Percentiles rank a stretch among this genome's conserved stretches.
These are phyloP conservation scores for Testicularia cyperi DNA, from an alignment of 1,284 basidiomycete genomes.

Conservation along the genomic window DNA sequence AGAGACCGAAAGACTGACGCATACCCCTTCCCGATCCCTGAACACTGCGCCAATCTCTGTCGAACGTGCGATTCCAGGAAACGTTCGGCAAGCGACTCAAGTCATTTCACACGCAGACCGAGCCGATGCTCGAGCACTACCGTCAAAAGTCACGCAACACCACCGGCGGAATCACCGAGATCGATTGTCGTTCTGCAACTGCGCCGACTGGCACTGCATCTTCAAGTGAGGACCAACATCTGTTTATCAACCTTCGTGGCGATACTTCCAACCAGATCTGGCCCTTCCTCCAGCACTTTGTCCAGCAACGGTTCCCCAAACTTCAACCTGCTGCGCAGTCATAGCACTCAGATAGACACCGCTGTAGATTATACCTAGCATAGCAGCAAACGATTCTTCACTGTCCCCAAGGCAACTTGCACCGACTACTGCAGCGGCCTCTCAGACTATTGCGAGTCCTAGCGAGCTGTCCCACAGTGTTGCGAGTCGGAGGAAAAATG, in stretches of 20 bases:
- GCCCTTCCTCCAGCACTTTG: conserved; percentile 72
- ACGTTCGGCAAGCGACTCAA: conserved; percentile 77
- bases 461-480: too few species aligned
- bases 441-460: too few species aligned
- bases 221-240: neutral
- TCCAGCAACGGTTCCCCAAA: conserved; percentile 57
- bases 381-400: neutral
- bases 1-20: too few species aligned
- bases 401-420: too few species aligned
- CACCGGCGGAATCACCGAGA: conserved; percentile 8
- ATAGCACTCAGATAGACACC: too few species aligned
- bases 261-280: conserved; percentile 89
- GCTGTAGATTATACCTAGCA: too few species aligned
- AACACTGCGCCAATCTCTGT: too few species aligned
- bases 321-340: conserved; percentile 1
- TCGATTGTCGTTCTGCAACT: conserved; percentile 13
- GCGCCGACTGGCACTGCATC: conserved; percentile 1
- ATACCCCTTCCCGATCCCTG: too few species aligned
- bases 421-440: too few species aligned
- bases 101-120: conserved; percentile 83
- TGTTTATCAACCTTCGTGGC: conserved; percentile 75
- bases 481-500: too few species aligned
- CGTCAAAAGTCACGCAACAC: conserved; percentile 63
- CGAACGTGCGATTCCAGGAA: conserved; percentile 60
- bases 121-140: conserved; percentile 82